Evolutionary conservation across 2,329 filamentous ascomycete genomes (phyloP).

Genomic region (Lasiodiplodia citricola): DNA sequence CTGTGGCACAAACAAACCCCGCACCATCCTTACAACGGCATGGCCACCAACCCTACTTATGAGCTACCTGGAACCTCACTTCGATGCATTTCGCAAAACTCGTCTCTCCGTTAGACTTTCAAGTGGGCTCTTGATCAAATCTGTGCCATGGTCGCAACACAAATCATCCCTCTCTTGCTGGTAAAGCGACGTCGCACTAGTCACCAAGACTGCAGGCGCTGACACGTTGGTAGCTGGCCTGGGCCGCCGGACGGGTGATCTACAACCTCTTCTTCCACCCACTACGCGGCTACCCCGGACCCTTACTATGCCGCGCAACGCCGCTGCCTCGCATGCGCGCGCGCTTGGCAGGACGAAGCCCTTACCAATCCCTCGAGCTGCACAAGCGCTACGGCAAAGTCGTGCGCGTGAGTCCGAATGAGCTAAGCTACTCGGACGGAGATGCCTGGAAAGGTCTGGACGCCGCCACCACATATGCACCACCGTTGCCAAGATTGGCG

Average conservation of each 20-base stretch:
- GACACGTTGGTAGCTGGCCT: not conserved
- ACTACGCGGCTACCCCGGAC: slow-evolving; percentile 24
- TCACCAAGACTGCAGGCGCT: not conserved
- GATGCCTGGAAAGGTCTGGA: slow-evolving; percentile 30
- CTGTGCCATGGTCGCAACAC: not conserved
- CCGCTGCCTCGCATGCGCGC: slow-evolving; percentile 40
- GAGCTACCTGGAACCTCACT: not conserved
- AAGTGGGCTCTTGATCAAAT: not conserved
- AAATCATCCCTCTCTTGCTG: slow-evolving; percentile 1
- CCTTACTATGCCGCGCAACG: slow-evolving; percentile 41
- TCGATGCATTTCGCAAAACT: too few species aligned
- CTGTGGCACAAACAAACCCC: not conserved
- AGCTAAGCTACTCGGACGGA: slow-evolving; percentile 30
- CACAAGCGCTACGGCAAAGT: slow-evolving; percentile 51
- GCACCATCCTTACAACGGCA: slow-evolving; percentile 6
- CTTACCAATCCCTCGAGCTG: slow-evolving; percentile 36
- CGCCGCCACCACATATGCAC: not conserved
- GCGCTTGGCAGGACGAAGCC: slow-evolving; percentile 36
- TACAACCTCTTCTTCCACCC: slow-evolving; percentile 25
- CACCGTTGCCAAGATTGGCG: not conserved
- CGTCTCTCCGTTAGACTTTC: not conserved
- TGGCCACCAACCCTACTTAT: not conserved
- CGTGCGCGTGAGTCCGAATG: slow-evolving; percentile 48
- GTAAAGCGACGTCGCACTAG: not conserved
- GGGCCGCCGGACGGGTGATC: not conserved